These are phyloP conservation scores for Globisporangium parvum DNA, from an alignment of 352 stramenopile genomes.

Conservation along the genomic window DNA sequence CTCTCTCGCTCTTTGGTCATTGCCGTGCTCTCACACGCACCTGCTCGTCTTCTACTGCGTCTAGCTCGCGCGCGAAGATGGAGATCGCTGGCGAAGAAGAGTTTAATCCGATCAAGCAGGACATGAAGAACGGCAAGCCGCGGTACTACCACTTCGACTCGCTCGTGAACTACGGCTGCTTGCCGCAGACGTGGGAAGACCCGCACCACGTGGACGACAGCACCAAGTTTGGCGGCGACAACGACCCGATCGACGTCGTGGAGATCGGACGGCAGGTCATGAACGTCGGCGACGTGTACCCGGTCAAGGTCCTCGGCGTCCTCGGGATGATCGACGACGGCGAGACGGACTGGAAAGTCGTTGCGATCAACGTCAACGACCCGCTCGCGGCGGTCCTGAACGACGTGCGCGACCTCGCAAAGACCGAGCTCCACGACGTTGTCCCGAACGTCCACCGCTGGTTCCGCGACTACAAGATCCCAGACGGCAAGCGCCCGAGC, in stretches of 20 bases:
- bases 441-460: constrained; percentile 85
- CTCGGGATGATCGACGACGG: constrained; percentile 99
- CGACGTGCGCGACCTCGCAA: constrained; percentile 86
- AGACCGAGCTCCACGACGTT: constrained; percentile 65
- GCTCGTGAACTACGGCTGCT: constrained; percentile 96
- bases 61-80: constrained; percentile 85
- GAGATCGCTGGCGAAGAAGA: constrained; percentile 89
- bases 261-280: constrained; percentile 95
- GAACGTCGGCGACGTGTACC: constrained; percentile 90
- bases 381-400: constrained; percentile 93
- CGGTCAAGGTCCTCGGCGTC: constrained; percentile 96
- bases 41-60: background rate
- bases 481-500: constrained; percentile 98
- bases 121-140: constrained; percentile 97
- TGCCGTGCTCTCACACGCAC: constrained; percentile 1
- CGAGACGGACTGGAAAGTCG: constrained; percentile 99
- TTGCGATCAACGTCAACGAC: constrained; percentile 95
- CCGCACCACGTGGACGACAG: constrained; percentile 92
- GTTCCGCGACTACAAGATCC: constrained; percentile 99
- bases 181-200: constrained; percentile 99
- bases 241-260: constrained; percentile 98
- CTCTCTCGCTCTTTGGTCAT: background rate
- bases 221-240: constrained; percentile 91
- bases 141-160: constrained; percentile 86
- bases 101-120: constrained; percentile 95